A percentile compares a stretch with the other conserved stretches of the same genome.
Conservation (phyloP, 73 alveolate species). For the Tetrahymena elliotti region DNA sequence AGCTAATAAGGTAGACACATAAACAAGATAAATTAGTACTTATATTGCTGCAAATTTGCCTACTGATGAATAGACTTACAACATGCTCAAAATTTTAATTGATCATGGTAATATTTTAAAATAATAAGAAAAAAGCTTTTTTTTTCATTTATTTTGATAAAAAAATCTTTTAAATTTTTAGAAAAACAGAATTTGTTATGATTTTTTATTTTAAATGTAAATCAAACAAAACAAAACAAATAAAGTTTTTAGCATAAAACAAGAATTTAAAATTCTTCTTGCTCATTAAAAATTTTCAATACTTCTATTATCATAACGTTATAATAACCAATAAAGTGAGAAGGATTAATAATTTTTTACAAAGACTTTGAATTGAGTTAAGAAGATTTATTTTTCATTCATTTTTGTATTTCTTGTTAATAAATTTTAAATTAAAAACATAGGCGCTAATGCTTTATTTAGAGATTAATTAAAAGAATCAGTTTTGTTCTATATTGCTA, state of each 20-base stretch:
- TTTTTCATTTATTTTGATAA: too few species aligned
- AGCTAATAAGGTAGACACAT: constrained; percentile 23
- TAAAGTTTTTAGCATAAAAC: too few species aligned
- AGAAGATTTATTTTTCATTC: background rate
- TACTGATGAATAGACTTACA: constrained; percentile 4
- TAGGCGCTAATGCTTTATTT: constrained; percentile 16
- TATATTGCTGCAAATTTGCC: constrained; percentile 17
- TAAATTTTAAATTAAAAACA: background rate
- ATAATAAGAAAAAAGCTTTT: too few species aligned
- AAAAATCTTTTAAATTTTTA: too few species aligned
- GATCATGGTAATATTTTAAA: background rate
- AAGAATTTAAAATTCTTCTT: too few species aligned
- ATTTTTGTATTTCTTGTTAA: background rate
- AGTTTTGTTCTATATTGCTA: constrained; percentile 19
- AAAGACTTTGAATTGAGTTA: background rate
- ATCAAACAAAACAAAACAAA: too few species aligned
- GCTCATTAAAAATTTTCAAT: background rate
- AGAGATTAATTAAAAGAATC: constrained; percentile 27
- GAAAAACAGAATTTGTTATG: background rate
- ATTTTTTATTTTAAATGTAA: too few species aligned
- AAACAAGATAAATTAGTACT: constrained; percentile 25
- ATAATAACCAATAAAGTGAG: background rate
- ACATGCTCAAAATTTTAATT: constrained; percentile 6
- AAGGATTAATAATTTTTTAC: background rate
- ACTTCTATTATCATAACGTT: too few species aligned